A percentile compares a stretch with the other conserved stretches of the same genome.
Conservation (phyloP, 768 basidiomycete species). For the Thelephora ganbajun region DNA sequence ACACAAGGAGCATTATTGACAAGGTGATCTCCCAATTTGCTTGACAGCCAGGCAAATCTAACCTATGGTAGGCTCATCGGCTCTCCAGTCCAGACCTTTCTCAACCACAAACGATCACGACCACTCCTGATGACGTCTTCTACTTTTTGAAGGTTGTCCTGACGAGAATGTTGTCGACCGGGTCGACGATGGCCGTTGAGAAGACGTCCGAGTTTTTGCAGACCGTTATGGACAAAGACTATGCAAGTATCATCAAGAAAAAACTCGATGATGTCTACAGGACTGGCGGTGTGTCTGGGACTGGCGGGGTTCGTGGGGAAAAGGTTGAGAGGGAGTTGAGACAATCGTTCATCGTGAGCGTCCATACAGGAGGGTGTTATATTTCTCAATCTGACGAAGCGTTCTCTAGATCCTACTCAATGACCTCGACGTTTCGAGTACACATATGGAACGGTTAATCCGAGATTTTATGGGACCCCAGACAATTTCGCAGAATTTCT, state of each 20-base stretch:
- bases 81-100: constrained; percentile 64
- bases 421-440: constrained; percentile 85
- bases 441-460: constrained; percentile 74
- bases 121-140: constrained; percentile 87
- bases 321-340: constrained; percentile 73
- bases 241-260: constrained; percentile 62
- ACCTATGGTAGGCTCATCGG: constrained; percentile 58
- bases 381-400: background rate
- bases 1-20: constrained; percentile 71
- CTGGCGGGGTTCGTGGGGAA: constrained; percentile 41
- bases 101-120: constrained; percentile 49
- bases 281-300: constrained; percentile 24
- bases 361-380: background rate
- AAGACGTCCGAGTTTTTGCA: constrained; percentile 47
- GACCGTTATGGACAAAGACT: constrained; percentile 74
- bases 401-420: constrained; percentile 66
- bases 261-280: constrained; percentile 86
- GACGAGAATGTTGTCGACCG: constrained; percentile 64
- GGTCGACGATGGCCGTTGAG: constrained; percentile 44
- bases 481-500: constrained; percentile 52
- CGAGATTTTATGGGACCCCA: constrained; percentile 46
- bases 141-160: constrained; percentile 86
- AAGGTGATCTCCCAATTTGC: constrained; percentile 38
- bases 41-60: no score
- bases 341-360: constrained; percentile 67